These are phyloP conservation scores for Boletus rubropictus DNA, from an alignment of 768 basidiomycete genomes.

Conservation along the genomic window DNA sequence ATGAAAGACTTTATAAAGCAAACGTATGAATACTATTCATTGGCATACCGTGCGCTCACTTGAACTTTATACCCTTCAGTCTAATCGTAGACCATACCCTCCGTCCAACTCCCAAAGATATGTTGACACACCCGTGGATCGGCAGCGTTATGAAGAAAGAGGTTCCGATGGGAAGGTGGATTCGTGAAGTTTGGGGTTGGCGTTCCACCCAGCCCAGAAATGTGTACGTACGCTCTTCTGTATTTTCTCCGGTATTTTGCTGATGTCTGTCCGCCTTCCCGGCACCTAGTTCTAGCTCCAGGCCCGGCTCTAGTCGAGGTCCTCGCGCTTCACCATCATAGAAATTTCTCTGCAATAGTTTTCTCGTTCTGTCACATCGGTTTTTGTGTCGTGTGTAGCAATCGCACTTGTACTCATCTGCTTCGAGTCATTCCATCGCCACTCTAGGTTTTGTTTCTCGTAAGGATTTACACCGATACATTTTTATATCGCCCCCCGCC, in stretches of 20 bases:
- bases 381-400: slow-evolving; percentile 15
- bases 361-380: neutral
- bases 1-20: slow-evolving; percentile 91
- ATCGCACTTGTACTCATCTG: slow-evolving; percentile 19
- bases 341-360: slow-evolving; percentile 9
- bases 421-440: slow-evolving; percentile 9
- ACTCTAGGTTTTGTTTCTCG: slow-evolving; percentile 13
- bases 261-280: neutral
- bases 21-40: slow-evolving; percentile 50
- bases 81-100: slow-evolving; percentile 61
- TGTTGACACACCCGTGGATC: slow-evolving; percentile 84
- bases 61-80: slow-evolving; percentile 34
- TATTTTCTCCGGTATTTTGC: neutral
- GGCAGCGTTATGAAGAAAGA: slow-evolving; percentile 69
- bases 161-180: slow-evolving; percentile 86
- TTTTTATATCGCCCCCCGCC: slow-evolving; percentile 6
- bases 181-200: slow-evolving; percentile 82
- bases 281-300: slow-evolving; percentile 19
- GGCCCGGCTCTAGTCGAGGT: slow-evolving; percentile 29
- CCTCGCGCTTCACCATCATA: slow-evolving; percentile 22
- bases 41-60: neutral
- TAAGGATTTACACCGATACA: slow-evolving; percentile 20
- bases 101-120: slow-evolving; percentile 77
- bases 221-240: slow-evolving; percentile 13
- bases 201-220: slow-evolving; percentile 35